Base-by-base conservation (phyloP, 441 rosid genomes). In the Brassica hybrid region DNA sequence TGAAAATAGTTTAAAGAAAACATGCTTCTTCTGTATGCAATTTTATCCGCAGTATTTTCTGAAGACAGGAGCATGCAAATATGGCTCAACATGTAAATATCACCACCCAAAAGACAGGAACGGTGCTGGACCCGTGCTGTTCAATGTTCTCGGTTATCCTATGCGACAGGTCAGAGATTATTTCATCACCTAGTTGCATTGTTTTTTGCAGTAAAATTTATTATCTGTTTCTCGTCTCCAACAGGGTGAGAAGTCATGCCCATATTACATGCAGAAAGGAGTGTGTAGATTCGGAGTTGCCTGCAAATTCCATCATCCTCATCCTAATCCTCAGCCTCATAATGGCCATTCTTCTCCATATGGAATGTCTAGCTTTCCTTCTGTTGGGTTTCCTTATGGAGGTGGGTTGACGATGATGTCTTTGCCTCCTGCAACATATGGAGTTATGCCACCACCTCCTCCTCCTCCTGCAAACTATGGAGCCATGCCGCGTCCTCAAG, bases 101-200 rank as follows among this genome's bases (percentile, higher is more conserved):
- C 93, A 92, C 76, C 97, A 92, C 74, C 95, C 97, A 56, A 92
- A 88, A 74, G 94, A 92, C 81, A 88, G 97, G 85, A 89, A 92
- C 77, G 97, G 97, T 75, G 97, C 94, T 65, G 97, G 87, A 80
- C 95, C 91, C 3, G 88, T 90, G 65, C 80, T 84, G 59, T 92
- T 88, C 73, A 92, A 92, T 77, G 62, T 75, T 81, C 75, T 90
- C 3, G 97, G 97, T 74, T 86, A 84, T 74, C 97, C 95, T 43
- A 88, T 92, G 91, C 86, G 97, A 17, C 90, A 88, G 87, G 97
- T 92, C 68, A 74, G 75, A 54, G 7, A 32, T 32, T 38, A 32
- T 27, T 5, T 4, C 7, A 30, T 13, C 43, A 48, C 13, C 13
- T 59, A 52, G 0, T 60, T 36, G 41, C 62, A 5, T 65, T 5